Percentiles rank a stretch among this genome's conserved stretches.
Evolutionary conservation across 768 basidiomycete genomes (phyloP).

Genomic region (Lactarius hatsudake): DNA sequence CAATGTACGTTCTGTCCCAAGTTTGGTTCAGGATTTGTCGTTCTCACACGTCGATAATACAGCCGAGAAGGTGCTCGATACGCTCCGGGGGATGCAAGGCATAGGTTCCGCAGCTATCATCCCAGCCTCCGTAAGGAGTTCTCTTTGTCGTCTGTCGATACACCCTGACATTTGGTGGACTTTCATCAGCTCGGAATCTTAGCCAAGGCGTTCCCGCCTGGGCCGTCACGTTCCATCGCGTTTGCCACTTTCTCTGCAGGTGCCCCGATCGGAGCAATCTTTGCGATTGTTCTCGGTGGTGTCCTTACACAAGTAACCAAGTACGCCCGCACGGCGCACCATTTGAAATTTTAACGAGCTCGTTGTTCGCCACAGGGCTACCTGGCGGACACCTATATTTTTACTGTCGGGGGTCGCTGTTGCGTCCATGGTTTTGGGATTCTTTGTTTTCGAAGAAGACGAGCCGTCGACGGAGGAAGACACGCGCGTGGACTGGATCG

Average conservation of each 20-base stretch:
- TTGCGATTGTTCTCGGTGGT: slow-evolving; percentile 73
- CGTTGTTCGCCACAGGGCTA: slow-evolving; percentile 26
- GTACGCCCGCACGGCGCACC: neutral
- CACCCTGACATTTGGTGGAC: neutral
- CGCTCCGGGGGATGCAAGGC: slow-evolving; percentile 78
- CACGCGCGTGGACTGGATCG: slow-evolving; percentile 71
- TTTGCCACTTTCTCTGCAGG: slow-evolving; percentile 86
- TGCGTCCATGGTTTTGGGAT: slow-evolving; percentile 49
- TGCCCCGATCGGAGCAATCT: slow-evolving; percentile 72
- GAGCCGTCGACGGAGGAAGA: slow-evolving; percentile 33
- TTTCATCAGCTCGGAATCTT: slow-evolving; percentile 67
- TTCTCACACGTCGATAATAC: neutral
- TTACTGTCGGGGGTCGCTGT: slow-evolving; percentile 55
- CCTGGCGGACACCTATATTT: slow-evolving; percentile 71
- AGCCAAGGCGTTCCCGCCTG: slow-evolving; percentile 72
- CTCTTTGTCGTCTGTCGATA: slow-evolving; percentile 4
- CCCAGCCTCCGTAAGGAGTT: slow-evolving; percentile 58
- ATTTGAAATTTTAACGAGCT: neutral
- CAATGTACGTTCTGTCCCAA: slow-evolving; percentile 38
- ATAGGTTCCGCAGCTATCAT: slow-evolving; percentile 72
- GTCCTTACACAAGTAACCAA: slow-evolving; percentile 46
- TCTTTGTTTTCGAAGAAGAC: slow-evolving; percentile 62
- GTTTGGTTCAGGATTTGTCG: neutral
- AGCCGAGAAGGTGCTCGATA: slow-evolving; percentile 60
- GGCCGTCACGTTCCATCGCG: slow-evolving; percentile 64